phyloP scores from a whole-genome alignment of 2,329 filamentous ascomycete genomes.

The Catunica adiposa region DNA sequence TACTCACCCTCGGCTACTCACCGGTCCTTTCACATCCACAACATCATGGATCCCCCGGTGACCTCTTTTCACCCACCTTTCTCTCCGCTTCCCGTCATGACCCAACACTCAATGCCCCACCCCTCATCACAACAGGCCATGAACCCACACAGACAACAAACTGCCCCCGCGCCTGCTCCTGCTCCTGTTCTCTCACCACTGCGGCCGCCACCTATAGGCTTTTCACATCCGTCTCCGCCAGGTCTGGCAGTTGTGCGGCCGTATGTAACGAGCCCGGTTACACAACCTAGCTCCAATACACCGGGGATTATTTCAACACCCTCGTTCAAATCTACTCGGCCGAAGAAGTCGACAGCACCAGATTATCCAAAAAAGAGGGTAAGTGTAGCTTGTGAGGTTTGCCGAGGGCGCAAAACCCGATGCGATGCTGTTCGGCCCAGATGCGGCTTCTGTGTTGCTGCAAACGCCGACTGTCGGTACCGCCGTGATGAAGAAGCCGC shows the following conservation, averaged over 20 bases:
- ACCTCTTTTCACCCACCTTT: no score
- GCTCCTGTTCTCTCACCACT: neutral
- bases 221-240: neutral
- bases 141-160: neutral
- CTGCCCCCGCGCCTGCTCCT: neutral
- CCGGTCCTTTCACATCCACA: no score
- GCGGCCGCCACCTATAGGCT: neutral
- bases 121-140: neutral
- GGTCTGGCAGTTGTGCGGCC: neutral
- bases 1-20: no score
- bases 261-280: neutral
- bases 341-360: neutral
- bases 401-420: conserved; percentile 16
- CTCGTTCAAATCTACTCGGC: conserved; percentile 4
- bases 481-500: conserved; percentile 9
- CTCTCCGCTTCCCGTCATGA: neutral
- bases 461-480: conserved; percentile 15
- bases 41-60: no score
- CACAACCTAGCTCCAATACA: no score
- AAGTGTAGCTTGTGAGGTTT: conserved; percentile 16
- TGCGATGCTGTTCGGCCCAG: conserved; percentile 15
- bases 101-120: neutral
- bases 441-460: conserved; percentile 15
- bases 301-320: no score
- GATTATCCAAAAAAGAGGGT: conserved; percentile 17